Conservation (phyloP, 768 basidiomycete genomes). For the Fistulinella prunicolor region DNA sequence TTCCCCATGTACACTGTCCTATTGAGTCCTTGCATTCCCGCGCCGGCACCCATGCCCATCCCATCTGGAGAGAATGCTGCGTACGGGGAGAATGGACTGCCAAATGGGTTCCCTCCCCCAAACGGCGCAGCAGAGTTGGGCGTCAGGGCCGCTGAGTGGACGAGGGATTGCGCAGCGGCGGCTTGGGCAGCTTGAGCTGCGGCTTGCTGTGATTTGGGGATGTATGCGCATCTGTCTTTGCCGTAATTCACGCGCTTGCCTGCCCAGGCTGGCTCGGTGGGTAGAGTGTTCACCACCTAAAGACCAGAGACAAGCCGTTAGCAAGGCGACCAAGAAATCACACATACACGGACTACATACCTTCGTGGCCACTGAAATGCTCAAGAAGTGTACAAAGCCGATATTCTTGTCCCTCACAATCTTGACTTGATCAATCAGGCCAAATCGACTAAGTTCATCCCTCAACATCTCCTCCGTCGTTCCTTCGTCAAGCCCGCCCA, state of each 20-base stretch:
- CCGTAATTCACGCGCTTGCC: slow-evolving; percentile 98
- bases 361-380: slow-evolving; percentile 93
- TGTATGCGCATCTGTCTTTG: slow-evolving; percentile 97
- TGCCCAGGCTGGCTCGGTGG: slow-evolving; percentile 89
- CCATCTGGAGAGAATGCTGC: slow-evolving; percentile 47
- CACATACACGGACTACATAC: slow-evolving; percentile 39
- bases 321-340: neutral
- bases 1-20: slow-evolving; percentile 95
- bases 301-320: neutral
- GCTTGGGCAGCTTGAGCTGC: slow-evolving; percentile 85
- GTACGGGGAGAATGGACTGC: slow-evolving; percentile 45
- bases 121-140: slow-evolving; percentile 31
- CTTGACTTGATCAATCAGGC: slow-evolving; percentile 98
- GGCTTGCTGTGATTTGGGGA: slow-evolving; percentile 92
- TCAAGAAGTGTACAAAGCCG: slow-evolving; percentile 97
- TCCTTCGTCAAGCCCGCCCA: slow-evolving; percentile 88
- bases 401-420: slow-evolving; percentile 99
- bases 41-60: slow-evolving; percentile 30
- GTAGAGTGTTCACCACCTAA: slow-evolving; percentile 90
- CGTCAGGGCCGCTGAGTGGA: slow-evolving; percentile 46
- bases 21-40: slow-evolving; percentile 62
- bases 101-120: slow-evolving; percentile 30
- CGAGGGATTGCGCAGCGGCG: slow-evolving; percentile 73
- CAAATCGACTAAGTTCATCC: slow-evolving; percentile 89
- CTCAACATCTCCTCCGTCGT: slow-evolving; percentile 90